phyloP scores from a whole-genome alignment of 441 rosid genomes.

The Codiaeum variegatum region DNA sequence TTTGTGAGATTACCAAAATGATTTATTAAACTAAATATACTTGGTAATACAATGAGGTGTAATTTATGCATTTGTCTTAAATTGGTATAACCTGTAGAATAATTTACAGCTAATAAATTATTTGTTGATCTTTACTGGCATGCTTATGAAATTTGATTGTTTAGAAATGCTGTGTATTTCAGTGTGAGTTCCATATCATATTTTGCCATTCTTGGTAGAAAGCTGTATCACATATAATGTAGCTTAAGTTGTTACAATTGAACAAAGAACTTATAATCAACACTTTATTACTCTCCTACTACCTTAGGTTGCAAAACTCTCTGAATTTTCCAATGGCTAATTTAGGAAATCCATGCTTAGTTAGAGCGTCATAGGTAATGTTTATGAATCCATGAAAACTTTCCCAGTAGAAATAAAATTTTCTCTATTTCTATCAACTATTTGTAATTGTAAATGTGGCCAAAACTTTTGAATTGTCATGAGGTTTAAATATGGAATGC shows the following conservation, averaged over 20 bases:
- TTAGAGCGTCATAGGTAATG: background rate
- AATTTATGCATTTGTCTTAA: background rate
- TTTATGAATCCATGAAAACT: background rate
- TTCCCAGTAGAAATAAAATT: background rate
- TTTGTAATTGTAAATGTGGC: background rate
- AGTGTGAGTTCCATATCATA: background rate
- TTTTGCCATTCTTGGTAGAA: background rate
- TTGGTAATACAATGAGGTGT: background rate
- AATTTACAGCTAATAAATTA: background rate
- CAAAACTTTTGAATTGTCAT: background rate
- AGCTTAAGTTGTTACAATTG: background rate
- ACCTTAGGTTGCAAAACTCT: background rate
- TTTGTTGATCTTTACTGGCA: background rate
- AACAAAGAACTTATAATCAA: background rate
- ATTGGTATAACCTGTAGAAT: background rate
- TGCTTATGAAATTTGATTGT: background rate
- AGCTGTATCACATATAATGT: background rate
- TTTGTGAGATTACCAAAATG: background rate
- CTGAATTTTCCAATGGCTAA: background rate
- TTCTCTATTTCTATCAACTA: background rate
- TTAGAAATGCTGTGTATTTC: background rate
- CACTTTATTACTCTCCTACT: background rate
- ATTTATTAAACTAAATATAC: background rate
- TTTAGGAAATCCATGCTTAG: background rate
- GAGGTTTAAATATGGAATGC: background rate